Evolutionary conservation across 2,329 filamentous ascomycete genomes (phyloP), one percentile per base, ranked within the genome.

Genomic region (Penicillium expansum): DNA sequence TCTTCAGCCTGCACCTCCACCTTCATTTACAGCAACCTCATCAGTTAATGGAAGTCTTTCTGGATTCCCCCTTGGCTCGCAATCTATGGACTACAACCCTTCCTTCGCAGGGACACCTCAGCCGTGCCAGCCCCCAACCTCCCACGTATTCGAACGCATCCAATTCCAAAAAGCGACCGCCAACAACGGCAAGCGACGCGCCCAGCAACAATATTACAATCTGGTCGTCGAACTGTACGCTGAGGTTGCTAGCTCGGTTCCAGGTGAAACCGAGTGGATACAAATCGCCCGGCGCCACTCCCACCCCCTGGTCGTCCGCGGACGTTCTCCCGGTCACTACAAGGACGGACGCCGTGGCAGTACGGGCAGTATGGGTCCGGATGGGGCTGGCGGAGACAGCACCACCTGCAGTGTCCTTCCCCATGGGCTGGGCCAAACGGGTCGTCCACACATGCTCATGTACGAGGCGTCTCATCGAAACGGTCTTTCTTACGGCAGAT

Each of bases 141-240:
- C 80, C n/a, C 83, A 87, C 56, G 83, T 81, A 0, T 97, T 95
- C 70, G 92, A 96, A 70, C 86, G 92, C 11, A 94, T 96, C 50
- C 92, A 96, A 67, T 97, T 96, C 82, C 95, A 96, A 73, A 90
- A 91, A 62, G 92, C 92, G 1, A 96, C 92, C 0, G 91, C 91
- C 24, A 97, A 96, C 77, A 97, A 97, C 64, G 92, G 92, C 45
- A 96, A 96, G 73, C 83, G 92, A 64, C 82, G 92, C 55, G 92
- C 92, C 1, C 91, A 92, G 18, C 92, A 97, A 70, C 92, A 96
- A 67, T 96, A 92, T 73, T 96, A 95, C 69, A 90, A 94, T 67
- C 81, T 97, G n/a, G 84, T 95, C 44, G 87, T 96, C 4, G 91
- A 96, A 70, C 83, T 95, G 1, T 91, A 86, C 74, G 90, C 84